phyloP scores from a whole-genome alignment of 371 early-diverging fungal species.

The Lichtheimia hyalospora region DNA sequence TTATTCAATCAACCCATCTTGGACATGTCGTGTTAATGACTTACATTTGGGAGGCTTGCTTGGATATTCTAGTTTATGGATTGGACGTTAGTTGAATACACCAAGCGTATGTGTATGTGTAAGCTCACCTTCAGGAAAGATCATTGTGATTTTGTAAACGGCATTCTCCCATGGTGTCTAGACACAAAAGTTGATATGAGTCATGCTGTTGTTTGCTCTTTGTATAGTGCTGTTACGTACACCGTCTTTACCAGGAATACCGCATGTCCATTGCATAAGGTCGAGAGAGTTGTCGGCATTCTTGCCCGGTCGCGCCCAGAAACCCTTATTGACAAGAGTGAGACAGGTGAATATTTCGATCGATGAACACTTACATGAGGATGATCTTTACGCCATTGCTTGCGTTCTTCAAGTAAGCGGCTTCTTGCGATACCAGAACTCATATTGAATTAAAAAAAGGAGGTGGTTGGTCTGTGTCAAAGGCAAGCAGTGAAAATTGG shows the following conservation, averaged over 20 bases:
- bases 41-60: slow-evolving; percentile 86
- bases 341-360: background rate
- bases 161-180: slow-evolving; percentile 97
- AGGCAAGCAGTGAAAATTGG: too few relatives aligned
- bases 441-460: slow-evolving; percentile 18
- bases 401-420: slow-evolving; percentile 92
- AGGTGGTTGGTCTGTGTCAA: too few relatives aligned
- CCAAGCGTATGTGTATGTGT: background rate
- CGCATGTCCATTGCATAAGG: slow-evolving; percentile 90
- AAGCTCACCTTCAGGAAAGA: slow-evolving; percentile 83
- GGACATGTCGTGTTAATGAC: background rate
- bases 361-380: slow-evolving; percentile 67
- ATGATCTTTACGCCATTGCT: slow-evolving; percentile 98
- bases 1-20: background rate
- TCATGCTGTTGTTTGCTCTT: background rate
- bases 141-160: slow-evolving; percentile 87
- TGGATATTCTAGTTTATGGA: slow-evolving; percentile 64
- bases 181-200: background rate
- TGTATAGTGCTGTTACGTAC: slow-evolving; percentile 34
- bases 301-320: slow-evolving; percentile 88
- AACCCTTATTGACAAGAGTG: slow-evolving; percentile 54
- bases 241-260: slow-evolving; percentile 90
- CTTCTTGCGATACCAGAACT: slow-evolving; percentile 75
- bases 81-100: background rate
- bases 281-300: slow-evolving; percentile 79